These are phyloP conservation scores for Saccharomycopsis hybrid DNA, from an alignment of 1,139 yeast genomes.

Conservation along the genomic window DNA sequence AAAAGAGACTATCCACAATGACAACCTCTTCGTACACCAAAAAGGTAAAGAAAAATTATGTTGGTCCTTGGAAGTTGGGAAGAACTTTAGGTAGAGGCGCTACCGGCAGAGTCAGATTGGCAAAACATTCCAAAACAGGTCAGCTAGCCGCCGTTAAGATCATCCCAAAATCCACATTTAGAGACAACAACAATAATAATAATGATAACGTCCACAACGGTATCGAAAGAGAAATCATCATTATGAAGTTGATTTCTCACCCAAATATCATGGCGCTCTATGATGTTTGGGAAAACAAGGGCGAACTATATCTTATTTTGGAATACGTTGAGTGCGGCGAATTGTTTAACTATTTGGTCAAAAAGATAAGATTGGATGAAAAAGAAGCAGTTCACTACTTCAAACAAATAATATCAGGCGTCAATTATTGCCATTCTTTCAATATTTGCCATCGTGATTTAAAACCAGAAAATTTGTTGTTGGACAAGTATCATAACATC, in stretches of 20 bases:
- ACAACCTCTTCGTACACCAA: constrained; percentile 36
- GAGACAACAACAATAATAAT: constrained; percentile 29
- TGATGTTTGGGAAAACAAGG: constrained; percentile 98
- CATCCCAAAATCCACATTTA: constrained; percentile 78
- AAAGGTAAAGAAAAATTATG: constrained; percentile 60
- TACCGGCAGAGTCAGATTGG: constrained; percentile 88
- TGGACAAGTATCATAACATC: constrained; percentile 82
- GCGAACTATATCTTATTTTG: constrained; percentile 80
- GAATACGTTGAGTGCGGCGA: constrained; percentile 99
- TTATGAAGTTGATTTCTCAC: constrained; percentile 85
- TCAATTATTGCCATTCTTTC: constrained; percentile 86
- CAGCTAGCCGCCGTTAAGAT: constrained; percentile 95
- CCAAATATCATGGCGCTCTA: constrained; percentile 90
- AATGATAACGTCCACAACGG: constrained; percentile 70
- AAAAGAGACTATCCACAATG: constrained; percentile 22
- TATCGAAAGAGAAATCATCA: constrained; percentile 91
- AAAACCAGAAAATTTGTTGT: constrained; percentile 86
- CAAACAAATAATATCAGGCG: constrained; percentile 88
- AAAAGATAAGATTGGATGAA: constrained; percentile 83
- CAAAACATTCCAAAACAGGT: constrained; percentile 78
- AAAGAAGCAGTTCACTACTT: constrained; percentile 85
- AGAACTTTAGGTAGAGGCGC: constrained; percentile 93
- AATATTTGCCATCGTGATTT: constrained; percentile 94
- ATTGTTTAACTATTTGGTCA: constrained; percentile 82
- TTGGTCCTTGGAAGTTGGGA: constrained; percentile 97